Percentiles rank a stretch among this genome's conserved stretches.
phyloP scores from a whole-genome alignment of 202 grass and related monocot genomes.

The Setaria viridis region DNA sequence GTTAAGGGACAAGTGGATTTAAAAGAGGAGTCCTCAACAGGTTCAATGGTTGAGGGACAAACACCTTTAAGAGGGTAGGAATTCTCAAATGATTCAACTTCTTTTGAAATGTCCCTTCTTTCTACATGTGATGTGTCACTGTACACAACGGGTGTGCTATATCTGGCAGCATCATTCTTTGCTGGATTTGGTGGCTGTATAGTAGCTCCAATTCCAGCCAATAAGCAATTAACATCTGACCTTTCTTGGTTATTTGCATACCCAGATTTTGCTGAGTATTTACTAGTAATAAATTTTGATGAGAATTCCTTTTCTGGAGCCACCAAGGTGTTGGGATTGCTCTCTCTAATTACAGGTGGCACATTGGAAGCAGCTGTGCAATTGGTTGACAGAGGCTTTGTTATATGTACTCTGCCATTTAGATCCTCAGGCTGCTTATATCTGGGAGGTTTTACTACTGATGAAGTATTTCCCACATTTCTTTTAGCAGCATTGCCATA shows the following conservation, averaged over 20 bases:
- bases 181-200: constrained; percentile 8
- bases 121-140: constrained; percentile 21
- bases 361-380: constrained; percentile 30
- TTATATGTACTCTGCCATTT: constrained; percentile 35
- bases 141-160: constrained; percentile 16
- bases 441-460: constrained; percentile 51
- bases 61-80: constrained; percentile 36
- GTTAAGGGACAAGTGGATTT: constrained; percentile 28
- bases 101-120: constrained; percentile 15
- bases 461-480: constrained; percentile 45
- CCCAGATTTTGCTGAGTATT: constrained; percentile 18
- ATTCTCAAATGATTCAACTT: constrained; percentile 20
- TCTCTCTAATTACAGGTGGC: constrained; percentile 28
- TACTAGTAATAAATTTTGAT: constrained; percentile 2
- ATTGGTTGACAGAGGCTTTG: constrained; percentile 44
- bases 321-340: constrained; percentile 16
- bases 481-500: constrained; percentile 42
- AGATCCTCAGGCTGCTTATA: constrained; percentile 40
- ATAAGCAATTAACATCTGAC: constrained; percentile 13
- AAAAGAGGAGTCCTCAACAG: constrained; percentile 25
- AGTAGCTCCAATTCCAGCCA: constrained; percentile 38
- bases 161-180: constrained; percentile 38
- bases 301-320: constrained; percentile 35
- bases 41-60: constrained; percentile 30
- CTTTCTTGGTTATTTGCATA: constrained; percentile 42